Evolutionary conservation across 768 basidiomycete species (phyloP), one percentile per base, ranked within the genome.

Genomic region (Filobasidium wieringae): DNA sequence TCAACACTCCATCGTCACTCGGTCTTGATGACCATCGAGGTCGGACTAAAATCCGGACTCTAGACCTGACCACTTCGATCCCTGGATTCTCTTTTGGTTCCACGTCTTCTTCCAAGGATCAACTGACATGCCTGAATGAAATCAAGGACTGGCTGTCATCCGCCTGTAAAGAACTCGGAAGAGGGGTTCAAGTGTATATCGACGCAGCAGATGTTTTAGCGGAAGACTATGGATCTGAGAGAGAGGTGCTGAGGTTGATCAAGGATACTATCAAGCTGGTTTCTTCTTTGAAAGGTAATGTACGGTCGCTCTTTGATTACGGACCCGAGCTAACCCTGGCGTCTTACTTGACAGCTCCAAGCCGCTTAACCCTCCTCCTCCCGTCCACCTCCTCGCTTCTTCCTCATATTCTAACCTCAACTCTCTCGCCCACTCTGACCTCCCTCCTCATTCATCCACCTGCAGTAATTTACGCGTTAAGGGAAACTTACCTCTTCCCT

Each of bases 401-500:
- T 30, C 47, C 63, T 7, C 45, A 58, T 43, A 55, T 73, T 14
- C 51, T 64, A 27, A 52, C 63, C 4, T 65, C 68, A 7, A 60
- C 64, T 1, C 36, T 37, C 39, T 52, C 60, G 0, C 54, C 71
- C 2, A 61, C 69, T 1, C 53, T 72, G 15, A 67, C 67, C 17
- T 61, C 62, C 5, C 54, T 71, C 31, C 56, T 58, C 7, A 80
- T 84, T 0, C 85, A 88, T 66, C 85, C 88, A 1, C 79, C 86
- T 0, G 76, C 77, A 1, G 79, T 95, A 53, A 74, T 96, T 33
- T 68, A 67, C 7, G 81, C 88, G 66, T 74, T 97, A 50, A 79
- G 86, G 1, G 78, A 76, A 27, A 81, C 82, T 7, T 90, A 87
- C 68, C 77, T 87, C 45, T 80, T 82, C 1, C 80, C 79, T 0